These are phyloP conservation scores for Cephaloascus albidus DNA, from an alignment of 805 yeast genomes.

Conservation along the genomic window DNA sequence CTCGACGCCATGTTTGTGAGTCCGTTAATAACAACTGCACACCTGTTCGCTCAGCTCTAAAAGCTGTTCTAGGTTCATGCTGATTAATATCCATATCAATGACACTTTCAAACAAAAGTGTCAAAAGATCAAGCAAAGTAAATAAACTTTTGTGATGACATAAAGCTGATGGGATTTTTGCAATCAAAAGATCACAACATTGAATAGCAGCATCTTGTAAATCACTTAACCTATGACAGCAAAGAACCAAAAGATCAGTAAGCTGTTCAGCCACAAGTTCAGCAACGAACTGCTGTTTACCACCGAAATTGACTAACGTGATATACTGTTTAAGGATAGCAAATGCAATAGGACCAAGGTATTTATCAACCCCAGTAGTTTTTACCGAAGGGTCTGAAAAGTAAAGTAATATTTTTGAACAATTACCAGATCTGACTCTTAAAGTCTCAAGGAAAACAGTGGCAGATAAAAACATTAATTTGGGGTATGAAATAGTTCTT, in stretches of 20 bases:
- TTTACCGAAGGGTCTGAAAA: slow-evolving; percentile 79
- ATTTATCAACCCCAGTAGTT: slow-evolving; percentile 57
- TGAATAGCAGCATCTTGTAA: slow-evolving; percentile 75
- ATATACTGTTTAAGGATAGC: slow-evolving; percentile 51
- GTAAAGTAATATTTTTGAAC: slow-evolving; percentile 69
- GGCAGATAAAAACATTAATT: slow-evolving; percentile 81
- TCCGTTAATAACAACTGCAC: slow-evolving; percentile 59
- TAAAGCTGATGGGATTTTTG: slow-evolving; percentile 63
- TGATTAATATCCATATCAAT: slow-evolving; percentile 77
- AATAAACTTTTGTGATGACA: slow-evolving; percentile 69
- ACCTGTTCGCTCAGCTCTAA: slow-evolving; percentile 32
- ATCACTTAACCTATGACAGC: slow-evolving; percentile 70
- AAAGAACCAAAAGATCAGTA: slow-evolving; percentile 52
- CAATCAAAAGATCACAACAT: slow-evolving; percentile 62
- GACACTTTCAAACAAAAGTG: slow-evolving; percentile 69
- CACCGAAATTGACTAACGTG: slow-evolving; percentile 39
- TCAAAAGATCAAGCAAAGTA: slow-evolving; percentile 72
- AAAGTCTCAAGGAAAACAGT: slow-evolving; percentile 69
- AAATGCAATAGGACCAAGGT: slow-evolving; percentile 56
- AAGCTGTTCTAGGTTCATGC: slow-evolving; percentile 76
- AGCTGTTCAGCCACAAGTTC: slow-evolving; percentile 58
- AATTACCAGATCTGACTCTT: slow-evolving; percentile 72
- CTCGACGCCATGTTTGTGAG: slow-evolving; percentile 63
- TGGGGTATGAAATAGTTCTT: slow-evolving; percentile 56
- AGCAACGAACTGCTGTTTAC: slow-evolving; percentile 45